Conservation (phyloP, 169 alveolate genomes). For the Cryptosporidium muris region DNA sequence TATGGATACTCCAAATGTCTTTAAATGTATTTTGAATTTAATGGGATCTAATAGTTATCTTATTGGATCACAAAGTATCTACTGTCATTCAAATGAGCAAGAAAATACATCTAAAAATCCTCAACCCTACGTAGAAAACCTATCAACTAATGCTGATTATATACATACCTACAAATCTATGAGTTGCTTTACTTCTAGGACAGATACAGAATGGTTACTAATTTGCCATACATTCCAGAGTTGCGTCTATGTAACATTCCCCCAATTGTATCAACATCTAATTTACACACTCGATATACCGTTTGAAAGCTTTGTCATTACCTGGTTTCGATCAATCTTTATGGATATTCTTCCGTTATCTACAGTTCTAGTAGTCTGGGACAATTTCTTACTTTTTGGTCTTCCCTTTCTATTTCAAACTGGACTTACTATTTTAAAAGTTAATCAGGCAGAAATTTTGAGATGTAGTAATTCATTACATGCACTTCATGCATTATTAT, state of each 20-base stretch:
- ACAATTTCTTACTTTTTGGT: constrained; percentile 48
- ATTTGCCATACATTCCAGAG: constrained; percentile 64
- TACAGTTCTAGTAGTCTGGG: constrained; percentile 43
- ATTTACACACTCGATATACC: constrained; percentile 30
- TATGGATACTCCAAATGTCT: constrained; percentile 61
- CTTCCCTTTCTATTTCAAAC: constrained; percentile 64
- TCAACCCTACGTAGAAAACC: neutral
- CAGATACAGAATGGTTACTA: constrained; percentile 35
- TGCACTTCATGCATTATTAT: constrained; percentile 13
- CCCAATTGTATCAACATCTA: constrained; percentile 58
- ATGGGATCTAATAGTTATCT: constrained; percentile 26
- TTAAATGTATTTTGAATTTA: constrained; percentile 66
- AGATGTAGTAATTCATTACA: constrained; percentile 10
- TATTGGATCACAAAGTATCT: neutral
- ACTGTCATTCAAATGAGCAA: neutral
- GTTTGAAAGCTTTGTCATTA: constrained; percentile 39
- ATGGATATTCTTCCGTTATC: constrained; percentile 55
- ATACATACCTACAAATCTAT: neutral
- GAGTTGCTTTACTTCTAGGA: neutral
- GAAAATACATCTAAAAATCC: neutral
- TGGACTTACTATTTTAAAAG: constrained; percentile 37
- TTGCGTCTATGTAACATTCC: constrained; percentile 41
- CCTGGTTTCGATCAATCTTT: constrained; percentile 54
- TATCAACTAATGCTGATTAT: constrained; percentile 2
- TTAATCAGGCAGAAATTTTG: constrained; percentile 39